Evolutionary conservation across 2,329 filamentous ascomycete species (phyloP).

Genomic region (Zopfia rhizophila): DNA sequence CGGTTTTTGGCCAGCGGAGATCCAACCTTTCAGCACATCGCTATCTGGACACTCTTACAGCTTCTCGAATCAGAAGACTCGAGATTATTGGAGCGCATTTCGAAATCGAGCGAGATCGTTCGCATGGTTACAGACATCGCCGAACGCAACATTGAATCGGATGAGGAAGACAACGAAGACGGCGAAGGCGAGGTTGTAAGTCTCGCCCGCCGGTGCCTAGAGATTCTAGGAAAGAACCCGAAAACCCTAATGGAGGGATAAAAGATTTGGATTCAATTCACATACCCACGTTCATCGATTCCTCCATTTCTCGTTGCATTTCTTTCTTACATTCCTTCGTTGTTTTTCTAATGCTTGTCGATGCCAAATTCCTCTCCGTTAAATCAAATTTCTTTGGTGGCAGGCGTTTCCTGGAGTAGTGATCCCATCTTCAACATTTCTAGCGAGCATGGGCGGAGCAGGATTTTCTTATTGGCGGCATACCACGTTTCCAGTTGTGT

Average conservation of each 20-base stretch:
- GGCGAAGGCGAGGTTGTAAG: slow-evolving; percentile 94
- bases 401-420: slow-evolving; percentile 42
- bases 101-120: slow-evolving; percentile 89
- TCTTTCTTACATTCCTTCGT: slow-evolving; percentile 29
- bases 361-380: slow-evolving; percentile 32
- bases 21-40: slow-evolving; percentile 98
- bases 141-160: slow-evolving; percentile 86
- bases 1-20: slow-evolving; percentile 95
- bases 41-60: slow-evolving; percentile 96
- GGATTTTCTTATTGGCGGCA: slow-evolving; percentile 43
- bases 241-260: slow-evolving; percentile 86
- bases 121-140: slow-evolving; percentile 92
- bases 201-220: slow-evolving; percentile 88
- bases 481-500: slow-evolving; percentile 41
- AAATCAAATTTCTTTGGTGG: slow-evolving; percentile 30
- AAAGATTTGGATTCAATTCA: slow-evolving; percentile 26
- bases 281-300: slow-evolving; percentile 36
- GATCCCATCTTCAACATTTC: slow-evolving; percentile 42
- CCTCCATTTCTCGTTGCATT: slow-evolving; percentile 29
- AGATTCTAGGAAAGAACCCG: slow-evolving; percentile 81
- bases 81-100: slow-evolving; percentile 86
- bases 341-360: slow-evolving; percentile 39
- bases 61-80: slow-evolving; percentile 95
- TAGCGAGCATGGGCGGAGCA: slow-evolving; percentile 54
- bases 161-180: slow-evolving; percentile 86